Conservation (phyloP, 176 grass and related monocot genomes). For the Oryza australiensis region DNA sequence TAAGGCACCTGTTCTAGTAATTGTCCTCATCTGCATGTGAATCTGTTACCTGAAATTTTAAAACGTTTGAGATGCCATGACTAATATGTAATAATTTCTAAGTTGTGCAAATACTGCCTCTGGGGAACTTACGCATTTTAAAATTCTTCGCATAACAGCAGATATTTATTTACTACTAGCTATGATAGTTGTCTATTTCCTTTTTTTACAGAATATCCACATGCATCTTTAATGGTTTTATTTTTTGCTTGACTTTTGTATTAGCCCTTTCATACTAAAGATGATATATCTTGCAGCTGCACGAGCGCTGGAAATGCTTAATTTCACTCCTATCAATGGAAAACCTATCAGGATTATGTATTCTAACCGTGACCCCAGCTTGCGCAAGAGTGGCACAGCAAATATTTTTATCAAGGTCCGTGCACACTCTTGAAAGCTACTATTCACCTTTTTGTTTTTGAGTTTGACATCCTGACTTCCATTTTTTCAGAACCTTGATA, state of each 20-base stretch:
- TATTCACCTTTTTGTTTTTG: conserved; percentile 3
- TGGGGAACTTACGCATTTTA: background rate
- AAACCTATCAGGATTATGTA: conserved; percentile 97
- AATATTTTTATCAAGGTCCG: conserved; percentile 95
- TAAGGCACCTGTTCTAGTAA: background rate
- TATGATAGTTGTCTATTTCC: background rate
- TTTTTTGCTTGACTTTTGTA: background rate
- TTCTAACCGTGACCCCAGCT: conserved; percentile 91
- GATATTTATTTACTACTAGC: background rate
- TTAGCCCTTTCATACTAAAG: conserved; percentile 14
- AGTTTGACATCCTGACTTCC: background rate
- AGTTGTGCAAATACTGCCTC: background rate
- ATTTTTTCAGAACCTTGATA: conserved; percentile 81
- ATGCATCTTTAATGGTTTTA: background rate
- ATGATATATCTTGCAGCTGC: conserved; percentile 55
- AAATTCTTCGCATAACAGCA: background rate
- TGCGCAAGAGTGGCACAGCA: conserved; percentile 71
- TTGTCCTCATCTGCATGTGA: no score
- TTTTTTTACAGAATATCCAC: background rate
- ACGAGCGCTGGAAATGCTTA: conserved; percentile 81
- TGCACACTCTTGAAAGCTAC: background rate
- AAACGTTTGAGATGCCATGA: background rate
- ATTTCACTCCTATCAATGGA: conserved; percentile 83
- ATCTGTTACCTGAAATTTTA: background rate
- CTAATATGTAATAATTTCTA: background rate